Base-by-base conservation (phyloP, 805 yeast species). In the Saccharomyces kudriavzevii region DNA sequence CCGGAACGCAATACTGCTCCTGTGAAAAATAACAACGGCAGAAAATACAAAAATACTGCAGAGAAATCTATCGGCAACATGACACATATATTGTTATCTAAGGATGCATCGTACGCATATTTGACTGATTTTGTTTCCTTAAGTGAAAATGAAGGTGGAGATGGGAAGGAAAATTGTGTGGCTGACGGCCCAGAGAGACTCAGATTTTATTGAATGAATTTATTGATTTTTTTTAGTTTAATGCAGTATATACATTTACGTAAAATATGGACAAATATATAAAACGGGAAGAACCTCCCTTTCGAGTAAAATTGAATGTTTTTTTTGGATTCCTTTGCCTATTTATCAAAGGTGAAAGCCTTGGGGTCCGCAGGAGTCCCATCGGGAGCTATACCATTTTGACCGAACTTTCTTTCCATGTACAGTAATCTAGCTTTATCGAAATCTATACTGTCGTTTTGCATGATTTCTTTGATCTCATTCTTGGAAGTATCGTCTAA, bases 291-390 rank as follows among this genome's bases (percentile, higher is more conserved):
- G 20, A 43, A 26, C 47, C 40, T 17, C 35, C 29, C 20, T 35
- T 22, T 26, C 45, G 49, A 20, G 40, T 27, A 22, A 35, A 30
- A 13, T 6, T 30, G 35, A 30, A 14, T 30, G 5, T 30, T 2
- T 28, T 30, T 13, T 28, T 30, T 13, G 14, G 17, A 30, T 30
- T 1, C 35, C 35, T 30, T 30, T 8, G 5, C n/a, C 35, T 13
- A 27, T n/a, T 50, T 54, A 26, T 60, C 56, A 52, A 79, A 78
- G 0, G 82, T 77, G 2, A 84, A 80, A 1, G 85, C 77, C 58
- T 77, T 80, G 1, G 90, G 88, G 57, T 85, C 91, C 43, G 74
- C 58, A 0, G 91, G 91, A 49, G 78, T 67, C 0, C 92, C 92
- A 65, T 84, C 84, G 0, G 80, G 76, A 2, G 79, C 85, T 45